Conservation (phyloP, 1,284 basidiomycete species). For the Peniophora sp. region DNA sequence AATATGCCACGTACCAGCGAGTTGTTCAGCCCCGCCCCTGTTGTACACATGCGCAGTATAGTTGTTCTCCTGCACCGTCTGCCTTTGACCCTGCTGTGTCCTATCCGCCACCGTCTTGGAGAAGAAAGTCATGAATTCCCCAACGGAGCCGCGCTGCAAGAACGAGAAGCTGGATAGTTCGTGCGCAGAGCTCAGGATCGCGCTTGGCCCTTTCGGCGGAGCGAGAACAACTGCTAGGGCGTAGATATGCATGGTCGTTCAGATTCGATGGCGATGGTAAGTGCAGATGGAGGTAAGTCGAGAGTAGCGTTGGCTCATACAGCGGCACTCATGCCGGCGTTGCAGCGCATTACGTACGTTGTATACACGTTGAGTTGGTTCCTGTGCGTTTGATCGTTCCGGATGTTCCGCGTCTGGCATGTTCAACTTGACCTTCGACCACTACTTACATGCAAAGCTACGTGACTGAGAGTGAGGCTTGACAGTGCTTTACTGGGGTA, state of each 20-base stretch:
- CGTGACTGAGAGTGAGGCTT: too few species aligned
- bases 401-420: too few species aligned
- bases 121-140: conserved; percentile 89
- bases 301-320: too few species aligned
- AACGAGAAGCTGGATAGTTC: conserved; percentile 93
- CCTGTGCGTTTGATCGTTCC: too few species aligned
- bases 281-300: too few species aligned
- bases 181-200: conserved; percentile 65
- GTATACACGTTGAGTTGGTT: too few species aligned
- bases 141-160: conserved; percentile 82
- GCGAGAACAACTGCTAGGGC: conserved; percentile 56
- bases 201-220: conserved; percentile 48
- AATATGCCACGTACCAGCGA: conserved; percentile 58
- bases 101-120: conserved; percentile 90
- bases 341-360: too few species aligned
- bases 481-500: too few species aligned
- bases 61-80: conserved; percentile 92
- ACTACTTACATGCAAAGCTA: too few species aligned
- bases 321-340: too few species aligned
- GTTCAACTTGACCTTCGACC: too few species aligned
- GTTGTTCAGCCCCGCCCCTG: conserved; percentile 67
- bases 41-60: conserved; percentile 95
- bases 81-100: conserved; percentile 80
- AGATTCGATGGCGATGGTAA: too few species aligned
- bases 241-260: conserved; percentile 60